A percentile compares a stretch with the other conserved stretches of the same genome.
phyloP scores from a whole-genome alignment of 2,329 filamentous ascomycete genomes.

The Xylaria sp. region DNA sequence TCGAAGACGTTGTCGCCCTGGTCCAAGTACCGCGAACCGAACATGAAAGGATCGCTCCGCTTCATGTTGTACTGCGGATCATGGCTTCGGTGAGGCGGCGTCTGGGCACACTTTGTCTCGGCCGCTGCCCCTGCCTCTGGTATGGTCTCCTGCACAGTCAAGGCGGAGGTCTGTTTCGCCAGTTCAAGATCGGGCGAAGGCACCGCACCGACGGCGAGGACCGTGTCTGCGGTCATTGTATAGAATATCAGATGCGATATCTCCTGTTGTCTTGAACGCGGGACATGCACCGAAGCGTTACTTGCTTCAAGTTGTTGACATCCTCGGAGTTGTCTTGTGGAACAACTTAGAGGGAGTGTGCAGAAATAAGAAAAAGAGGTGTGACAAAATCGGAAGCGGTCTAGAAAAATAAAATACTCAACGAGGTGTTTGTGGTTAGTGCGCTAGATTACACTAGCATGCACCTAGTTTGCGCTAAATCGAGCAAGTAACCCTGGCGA shows the following conservation, averaged over 20 bases:
- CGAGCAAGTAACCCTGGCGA: slow-evolving; percentile 3
- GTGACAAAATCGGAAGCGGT: background rate
- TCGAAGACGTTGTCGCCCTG: slow-evolving; percentile 91
- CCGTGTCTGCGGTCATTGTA: slow-evolving; percentile 40
- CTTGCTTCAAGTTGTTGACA: slow-evolving; percentile 33
- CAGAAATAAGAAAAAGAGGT: slow-evolving; percentile 18
- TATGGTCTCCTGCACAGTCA: slow-evolving; percentile 43
- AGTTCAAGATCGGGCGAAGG: slow-evolving; percentile 44
- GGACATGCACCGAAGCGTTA: slow-evolving; percentile 25
- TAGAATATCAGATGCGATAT: slow-evolving; percentile 20
- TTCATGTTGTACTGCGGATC: slow-evolving; percentile 80
- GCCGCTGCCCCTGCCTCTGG: slow-evolving; percentile 14
- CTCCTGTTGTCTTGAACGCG: slow-evolving; percentile 11
- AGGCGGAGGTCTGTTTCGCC: slow-evolving; percentile 42
- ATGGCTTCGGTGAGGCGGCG: slow-evolving; percentile 74
- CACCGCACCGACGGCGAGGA: slow-evolving; percentile 30
- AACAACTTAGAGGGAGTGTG: slow-evolving; percentile 30
- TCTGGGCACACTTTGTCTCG: slow-evolving; percentile 37
- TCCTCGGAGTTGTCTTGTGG: slow-evolving; percentile 34
- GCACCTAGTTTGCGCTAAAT: background rate
- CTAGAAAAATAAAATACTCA: slow-evolving; percentile 18
- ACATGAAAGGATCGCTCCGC: slow-evolving; percentile 91
- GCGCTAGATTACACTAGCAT: slow-evolving; percentile 10
- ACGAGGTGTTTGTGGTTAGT: slow-evolving; percentile 17
- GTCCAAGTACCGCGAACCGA: slow-evolving; percentile 87